A percentile compares a stretch with the other conserved stretches of the same genome.
phyloP scores from a whole-genome alignment of 2,329 filamentous ascomycete species.

The Neonectria magnoliae region DNA sequence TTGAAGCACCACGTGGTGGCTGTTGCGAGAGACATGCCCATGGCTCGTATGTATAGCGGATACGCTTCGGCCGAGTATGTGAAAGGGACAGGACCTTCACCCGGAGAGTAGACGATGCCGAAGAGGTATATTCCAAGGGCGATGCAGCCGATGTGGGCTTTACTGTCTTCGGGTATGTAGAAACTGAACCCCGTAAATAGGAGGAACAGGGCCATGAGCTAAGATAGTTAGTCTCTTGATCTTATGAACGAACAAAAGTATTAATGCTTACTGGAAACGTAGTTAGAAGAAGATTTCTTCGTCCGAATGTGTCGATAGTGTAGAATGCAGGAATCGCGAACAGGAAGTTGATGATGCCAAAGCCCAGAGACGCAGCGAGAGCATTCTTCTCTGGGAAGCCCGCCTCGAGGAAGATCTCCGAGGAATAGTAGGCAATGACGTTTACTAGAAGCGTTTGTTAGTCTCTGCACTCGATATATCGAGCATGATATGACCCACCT shows the following conservation, averaged over 20 bases:
- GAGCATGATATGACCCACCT: slow-evolving; percentile 46
- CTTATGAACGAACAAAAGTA: neutral
- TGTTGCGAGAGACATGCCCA: slow-evolving; percentile 48
- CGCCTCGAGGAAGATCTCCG: slow-evolving; percentile 37
- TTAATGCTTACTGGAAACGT: slow-evolving; percentile 38
- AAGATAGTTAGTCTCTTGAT: neutral
- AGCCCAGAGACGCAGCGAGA: slow-evolving; percentile 44
- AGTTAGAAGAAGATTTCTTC: slow-evolving; percentile 61
- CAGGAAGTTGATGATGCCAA: slow-evolving; percentile 68
- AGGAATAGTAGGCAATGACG: slow-evolving; percentile 43
- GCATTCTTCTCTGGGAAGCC: slow-evolving; percentile 38
- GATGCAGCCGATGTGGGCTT: slow-evolving; percentile 41
- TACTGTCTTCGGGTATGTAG: slow-evolving; percentile 36
- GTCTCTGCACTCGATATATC: neutral
- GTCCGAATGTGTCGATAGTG: slow-evolving; percentile 68
- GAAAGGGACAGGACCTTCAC: slow-evolving; percentile 48
- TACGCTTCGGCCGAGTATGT: slow-evolving; percentile 49
- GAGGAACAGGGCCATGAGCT: slow-evolving; percentile 65
- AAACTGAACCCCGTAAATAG: slow-evolving; percentile 52
- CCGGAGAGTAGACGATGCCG: slow-evolving; percentile 45
- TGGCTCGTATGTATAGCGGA: slow-evolving; percentile 46
- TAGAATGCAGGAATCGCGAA: slow-evolving; percentile 53
- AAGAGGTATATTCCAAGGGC: slow-evolving; percentile 47
- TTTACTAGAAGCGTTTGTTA: slow-evolving; percentile 20
- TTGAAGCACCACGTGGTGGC: slow-evolving; percentile 51